phyloP scores from a whole-genome alignment of 495 filamentous ascomycete species.

The Aspergillus hancockii region DNA sequence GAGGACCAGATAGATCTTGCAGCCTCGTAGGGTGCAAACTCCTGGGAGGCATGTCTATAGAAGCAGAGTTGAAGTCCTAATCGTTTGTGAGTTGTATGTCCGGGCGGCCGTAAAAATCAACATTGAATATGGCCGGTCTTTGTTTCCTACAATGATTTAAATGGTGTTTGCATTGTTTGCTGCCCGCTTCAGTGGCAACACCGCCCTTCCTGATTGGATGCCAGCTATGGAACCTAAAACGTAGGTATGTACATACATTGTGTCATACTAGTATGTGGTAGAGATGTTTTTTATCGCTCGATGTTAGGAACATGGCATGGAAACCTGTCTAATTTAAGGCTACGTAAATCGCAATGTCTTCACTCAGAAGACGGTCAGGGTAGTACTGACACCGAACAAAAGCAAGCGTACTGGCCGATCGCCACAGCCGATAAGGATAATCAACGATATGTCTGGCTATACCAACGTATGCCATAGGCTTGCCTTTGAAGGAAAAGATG shows the following conservation, averaged over 20 bases:
- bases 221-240: too few species aligned
- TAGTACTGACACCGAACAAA: neutral
- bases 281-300: neutral
- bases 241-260: too few species aligned
- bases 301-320: neutral
- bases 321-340: neutral
- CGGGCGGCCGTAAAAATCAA: neutral
- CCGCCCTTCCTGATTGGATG: neutral
- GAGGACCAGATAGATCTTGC: neutral
- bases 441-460: neutral
- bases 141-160: neutral
- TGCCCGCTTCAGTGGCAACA: neutral
- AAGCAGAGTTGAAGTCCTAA: neutral
- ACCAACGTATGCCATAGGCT: neutral
- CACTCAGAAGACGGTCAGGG: neutral
- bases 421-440: neutral
- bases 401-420: neutral
- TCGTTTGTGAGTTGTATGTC: neutral
- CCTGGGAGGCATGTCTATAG: neutral
- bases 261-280: neutral
- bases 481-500: neutral
- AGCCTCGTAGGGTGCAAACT: neutral
- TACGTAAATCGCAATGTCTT: neutral
- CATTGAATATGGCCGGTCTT: too few species aligned
- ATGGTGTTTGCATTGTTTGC: slow-evolving; percentile 11